Evolutionary conservation across 2,329 filamentous ascomycete species (phyloP).

Genomic region (Arthrobotrys entomopaga): DNA sequence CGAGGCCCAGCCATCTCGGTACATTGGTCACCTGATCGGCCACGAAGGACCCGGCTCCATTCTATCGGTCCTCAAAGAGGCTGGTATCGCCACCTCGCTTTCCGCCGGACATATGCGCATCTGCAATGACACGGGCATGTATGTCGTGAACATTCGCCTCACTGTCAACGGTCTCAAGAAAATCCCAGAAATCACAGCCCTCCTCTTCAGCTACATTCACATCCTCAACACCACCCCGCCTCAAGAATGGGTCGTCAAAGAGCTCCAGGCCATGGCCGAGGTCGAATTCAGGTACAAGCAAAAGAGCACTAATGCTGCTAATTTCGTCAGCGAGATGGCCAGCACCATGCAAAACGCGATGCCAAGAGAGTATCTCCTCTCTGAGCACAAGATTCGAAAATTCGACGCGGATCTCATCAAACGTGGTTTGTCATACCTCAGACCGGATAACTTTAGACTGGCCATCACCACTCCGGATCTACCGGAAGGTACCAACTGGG

Average conservation of each 20-base stretch:
- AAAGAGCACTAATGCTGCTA: slow-evolving; percentile 81
- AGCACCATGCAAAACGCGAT: slow-evolving; percentile 91
- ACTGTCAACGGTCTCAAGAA: slow-evolving; percentile 76
- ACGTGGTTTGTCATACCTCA: slow-evolving; percentile 76
- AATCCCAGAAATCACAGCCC: slow-evolving; percentile 71
- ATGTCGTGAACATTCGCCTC: slow-evolving; percentile 80
- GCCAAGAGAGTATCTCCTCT: slow-evolving; percentile 86
- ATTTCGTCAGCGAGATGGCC: slow-evolving; percentile 86
- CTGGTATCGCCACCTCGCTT: slow-evolving; percentile 87
- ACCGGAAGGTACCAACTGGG: slow-evolving; percentile 74
- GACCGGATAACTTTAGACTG: slow-evolving; percentile 89
- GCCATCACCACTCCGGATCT: slow-evolving; percentile 83
- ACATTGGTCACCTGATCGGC: slow-evolving; percentile 87
- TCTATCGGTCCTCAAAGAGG: slow-evolving; percentile 86
- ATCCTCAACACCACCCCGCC: slow-evolving; percentile 82
- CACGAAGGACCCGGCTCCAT: slow-evolving; percentile 94
- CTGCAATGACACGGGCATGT: slow-evolving; percentile 82
- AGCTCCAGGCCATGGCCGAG: slow-evolving; percentile 88
- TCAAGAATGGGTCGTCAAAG: slow-evolving; percentile 92
- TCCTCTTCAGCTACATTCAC: slow-evolving; percentile 89
- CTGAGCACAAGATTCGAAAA: slow-evolving; percentile 78
- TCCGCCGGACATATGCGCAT: slow-evolving; percentile 79
- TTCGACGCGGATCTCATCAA: slow-evolving; percentile 83
- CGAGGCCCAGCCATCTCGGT: slow-evolving; percentile 83
- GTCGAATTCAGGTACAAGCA: slow-evolving; percentile 96